These are phyloP conservation scores for Orbilia blumenaviensis DNA, from an alignment of 2,329 filamentous ascomycete species.

Conservation along the genomic window DNA sequence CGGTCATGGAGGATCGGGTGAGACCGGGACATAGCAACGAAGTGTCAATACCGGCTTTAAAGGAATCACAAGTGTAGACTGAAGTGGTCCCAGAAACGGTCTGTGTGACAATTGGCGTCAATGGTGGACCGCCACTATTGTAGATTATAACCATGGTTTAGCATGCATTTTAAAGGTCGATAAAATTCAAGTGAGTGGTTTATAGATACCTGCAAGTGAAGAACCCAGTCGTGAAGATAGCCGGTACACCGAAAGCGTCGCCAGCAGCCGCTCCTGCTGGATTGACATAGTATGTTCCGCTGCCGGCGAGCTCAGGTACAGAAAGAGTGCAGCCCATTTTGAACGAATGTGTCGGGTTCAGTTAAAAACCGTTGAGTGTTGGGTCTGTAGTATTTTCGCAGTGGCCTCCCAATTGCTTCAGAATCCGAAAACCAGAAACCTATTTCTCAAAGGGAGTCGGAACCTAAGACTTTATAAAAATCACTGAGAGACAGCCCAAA, in stretches of 20 bases:
- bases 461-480: not conserved
- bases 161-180: not conserved
- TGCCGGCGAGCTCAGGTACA: not conserved
- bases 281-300: constrained; percentile 21
- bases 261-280: constrained; percentile 5
- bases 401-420: not conserved
- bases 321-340: constrained; percentile 38
- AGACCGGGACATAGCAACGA: constrained; percentile 28
- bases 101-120: constrained; percentile 4
- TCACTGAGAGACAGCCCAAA: not conserved
- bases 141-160: not conserved
- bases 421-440: not conserved
- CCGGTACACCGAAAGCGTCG: constrained; percentile 20
- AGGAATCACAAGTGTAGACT: constrained; percentile 18
- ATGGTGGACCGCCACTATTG: constrained; percentile 1
- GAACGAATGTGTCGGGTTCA: not conserved
- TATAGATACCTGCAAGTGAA: constrained; percentile 29
- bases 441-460: not conserved
- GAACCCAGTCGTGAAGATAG: constrained; percentile 2
- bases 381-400: constrained; percentile 3
- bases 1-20: constrained; percentile 8
- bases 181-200: not conserved
- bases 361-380: not conserved
- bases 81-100: constrained; percentile 5
- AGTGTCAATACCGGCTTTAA: constrained; percentile 15